Percentiles rank a stretch among this genome's conserved stretches.
These are phyloP conservation scores for Aspergillus panamensis DNA, from an alignment of 495 filamentous ascomycete species.

Conservation along the genomic window DNA sequence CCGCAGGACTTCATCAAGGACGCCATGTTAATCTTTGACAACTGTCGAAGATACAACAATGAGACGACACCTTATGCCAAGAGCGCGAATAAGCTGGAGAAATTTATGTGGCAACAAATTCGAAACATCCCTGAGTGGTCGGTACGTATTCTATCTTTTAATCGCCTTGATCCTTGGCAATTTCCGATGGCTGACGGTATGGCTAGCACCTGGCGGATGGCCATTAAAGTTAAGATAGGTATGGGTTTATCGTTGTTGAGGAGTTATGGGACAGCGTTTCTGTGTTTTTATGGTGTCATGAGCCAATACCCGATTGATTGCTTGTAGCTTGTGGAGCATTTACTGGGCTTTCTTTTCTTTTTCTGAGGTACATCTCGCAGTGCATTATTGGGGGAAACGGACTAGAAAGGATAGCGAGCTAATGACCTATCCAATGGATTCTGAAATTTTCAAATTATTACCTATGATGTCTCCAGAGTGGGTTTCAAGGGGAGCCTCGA, in stretches of 20 bases:
- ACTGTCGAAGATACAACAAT: slow-evolving; percentile 94
- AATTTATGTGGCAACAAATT: slow-evolving; percentile 94
- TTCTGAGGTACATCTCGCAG: slow-evolving; percentile 1
- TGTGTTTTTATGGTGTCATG: slow-evolving; percentile 5
- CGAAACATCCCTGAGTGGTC: slow-evolving; percentile 95
- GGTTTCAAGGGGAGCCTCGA: neutral
- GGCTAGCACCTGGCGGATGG: slow-evolving; percentile 49
- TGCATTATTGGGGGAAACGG: neutral
- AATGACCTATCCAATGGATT: slow-evolving; percentile 11
- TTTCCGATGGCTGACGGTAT: slow-evolving; percentile 15
- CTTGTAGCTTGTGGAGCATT: slow-evolving; percentile 17
- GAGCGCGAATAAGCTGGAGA: slow-evolving; percentile 91
- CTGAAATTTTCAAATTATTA: neutral
- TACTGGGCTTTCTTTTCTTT: slow-evolving; percentile 11
- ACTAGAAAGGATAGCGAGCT: neutral
- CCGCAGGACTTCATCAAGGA: slow-evolving; percentile 94
- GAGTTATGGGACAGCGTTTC: slow-evolving; percentile 12
- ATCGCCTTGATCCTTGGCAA: neutral
- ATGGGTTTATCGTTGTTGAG: slow-evolving; percentile 13
- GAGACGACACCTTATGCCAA: slow-evolving; percentile 95
- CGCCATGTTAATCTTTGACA: slow-evolving; percentile 87
- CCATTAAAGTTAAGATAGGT: slow-evolving; percentile 27
- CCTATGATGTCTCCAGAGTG: neutral
- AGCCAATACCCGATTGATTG: slow-evolving; percentile 23
- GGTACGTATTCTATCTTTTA: slow-evolving; percentile 43